Conservation (phyloP, 306 rosid species). For the Lathyrus tuberosus region DNA sequence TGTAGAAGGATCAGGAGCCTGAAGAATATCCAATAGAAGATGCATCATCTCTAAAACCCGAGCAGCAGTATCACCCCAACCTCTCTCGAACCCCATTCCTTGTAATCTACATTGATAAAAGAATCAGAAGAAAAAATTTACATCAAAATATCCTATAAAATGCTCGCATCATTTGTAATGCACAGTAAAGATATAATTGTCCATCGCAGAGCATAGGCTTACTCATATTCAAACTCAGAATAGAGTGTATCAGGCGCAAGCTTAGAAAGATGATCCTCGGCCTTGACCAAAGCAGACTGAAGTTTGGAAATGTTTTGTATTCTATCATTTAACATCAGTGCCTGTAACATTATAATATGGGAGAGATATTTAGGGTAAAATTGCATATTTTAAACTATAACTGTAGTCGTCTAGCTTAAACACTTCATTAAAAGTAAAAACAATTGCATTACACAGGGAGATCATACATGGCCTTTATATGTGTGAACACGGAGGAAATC, state of each 20-base stretch:
- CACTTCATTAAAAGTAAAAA: slow-evolving; percentile 2
- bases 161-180: slow-evolving; percentile 18
- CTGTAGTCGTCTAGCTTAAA: slow-evolving; percentile 7
- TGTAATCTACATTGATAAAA: slow-evolving; percentile 62
- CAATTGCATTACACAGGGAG: slow-evolving; percentile 18
- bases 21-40: slow-evolving; percentile 85
- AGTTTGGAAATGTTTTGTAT: slow-evolving; percentile 64
- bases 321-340: slow-evolving; percentile 82
- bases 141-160: not conserved
- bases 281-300: slow-evolving; percentile 74
- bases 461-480: slow-evolving; percentile 77
- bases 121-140: slow-evolving; percentile 13
- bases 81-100: slow-evolving; percentile 89
- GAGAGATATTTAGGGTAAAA: not conserved
- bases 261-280: slow-evolving; percentile 77
- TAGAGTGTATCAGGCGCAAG: slow-evolving; percentile 55
- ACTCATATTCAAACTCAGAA: slow-evolving; percentile 82
- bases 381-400: not conserved
- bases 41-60: slow-evolving; percentile 73
- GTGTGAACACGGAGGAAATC: slow-evolving; percentile 85
- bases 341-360: slow-evolving; percentile 52
- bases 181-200: slow-evolving; percentile 13
- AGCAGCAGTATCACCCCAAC: slow-evolving; percentile 87
- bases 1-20: slow-evolving; percentile 92
- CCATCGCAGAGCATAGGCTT: slow-evolving; percentile 40